Evolutionary conservation across 257 asterid species (phyloP), one percentile per base, ranked within the genome.

Genomic region (Solanum ahanhuiri): DNA sequence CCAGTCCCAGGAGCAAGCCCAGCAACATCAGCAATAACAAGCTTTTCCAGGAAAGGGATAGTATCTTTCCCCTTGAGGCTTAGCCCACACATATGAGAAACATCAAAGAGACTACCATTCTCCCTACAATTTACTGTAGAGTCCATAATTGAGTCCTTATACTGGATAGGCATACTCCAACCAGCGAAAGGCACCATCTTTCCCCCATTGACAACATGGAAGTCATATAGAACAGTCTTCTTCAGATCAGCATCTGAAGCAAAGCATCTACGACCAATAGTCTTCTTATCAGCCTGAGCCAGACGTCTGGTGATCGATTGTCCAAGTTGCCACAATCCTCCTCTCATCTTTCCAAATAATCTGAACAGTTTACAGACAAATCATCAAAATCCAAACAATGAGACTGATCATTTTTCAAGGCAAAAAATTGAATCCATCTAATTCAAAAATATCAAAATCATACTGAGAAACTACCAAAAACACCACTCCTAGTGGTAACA

Each of bases 151-250:
- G 99, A 94, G 90, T 97, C 99, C 82, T 97, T 97, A 92, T 97
- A 97, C 95, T 97, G 99, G 85, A 97, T 97, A 20, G 99, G 99
- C 99, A 97, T 97, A 82, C 99, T 89, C 99, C 99, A 97, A 51
- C 99, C 99, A 2, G 99, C 99, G 87, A 97, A 97, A 25, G 99
- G 99, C 88, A 97, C 99, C 99, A 97, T 94, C 90, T 97, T 97
- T 11, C 98, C 99, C 8, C 99, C 99, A 90, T 97, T 86, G 67
- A 95, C 95, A 12, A 97, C 96, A 86, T 97, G 99, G 90, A 97
- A 97, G 87, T 97, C 99, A 48, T 95, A 93, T 71, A 97, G 90
- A 83, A 83, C 99, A 4, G 99, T 97, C 93, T 97, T 97, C 92
- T 95, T 96, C 11, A 97, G 96, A 82, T 95, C 98, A 22, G 98